Conservation (phyloP, 345 rosid genomes). For the Eucalyptus tenuipes region DNA sequence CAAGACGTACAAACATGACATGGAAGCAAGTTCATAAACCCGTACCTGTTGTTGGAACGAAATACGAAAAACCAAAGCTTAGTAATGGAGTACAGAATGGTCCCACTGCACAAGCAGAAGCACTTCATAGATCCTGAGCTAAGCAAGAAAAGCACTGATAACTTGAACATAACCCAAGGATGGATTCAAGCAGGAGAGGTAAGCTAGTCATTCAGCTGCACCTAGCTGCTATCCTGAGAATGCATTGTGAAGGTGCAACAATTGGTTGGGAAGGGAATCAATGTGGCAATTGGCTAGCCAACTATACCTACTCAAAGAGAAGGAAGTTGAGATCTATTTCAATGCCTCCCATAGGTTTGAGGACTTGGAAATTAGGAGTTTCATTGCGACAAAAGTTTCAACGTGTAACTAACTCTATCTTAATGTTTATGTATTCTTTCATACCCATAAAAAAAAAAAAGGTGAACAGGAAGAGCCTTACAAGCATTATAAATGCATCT, state of each 20-base stretch:
- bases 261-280: background rate
- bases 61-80: background rate
- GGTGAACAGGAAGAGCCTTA: background rate
- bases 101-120: background rate
- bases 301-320: background rate
- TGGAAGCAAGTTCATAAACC: conserved; percentile 74
- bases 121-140: background rate
- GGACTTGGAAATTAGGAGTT: background rate
- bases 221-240: background rate
- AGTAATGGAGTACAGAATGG: background rate
- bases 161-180: background rate
- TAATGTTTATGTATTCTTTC: background rate
- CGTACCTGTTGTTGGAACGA: conserved; percentile 49
- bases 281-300: background rate
- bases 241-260: background rate
- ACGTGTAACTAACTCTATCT: background rate
- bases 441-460: background rate
- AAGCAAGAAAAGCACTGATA: background rate
- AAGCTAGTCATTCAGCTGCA: background rate
- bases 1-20: conserved; percentile 91
- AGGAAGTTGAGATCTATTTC: background rate
- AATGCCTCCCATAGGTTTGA: background rate
- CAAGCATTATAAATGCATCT: background rate
- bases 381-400: background rate
- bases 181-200: background rate